phyloP scores from a whole-genome alignment of 768 basidiomycete genomes.

The Suillus hirtellus region DNA sequence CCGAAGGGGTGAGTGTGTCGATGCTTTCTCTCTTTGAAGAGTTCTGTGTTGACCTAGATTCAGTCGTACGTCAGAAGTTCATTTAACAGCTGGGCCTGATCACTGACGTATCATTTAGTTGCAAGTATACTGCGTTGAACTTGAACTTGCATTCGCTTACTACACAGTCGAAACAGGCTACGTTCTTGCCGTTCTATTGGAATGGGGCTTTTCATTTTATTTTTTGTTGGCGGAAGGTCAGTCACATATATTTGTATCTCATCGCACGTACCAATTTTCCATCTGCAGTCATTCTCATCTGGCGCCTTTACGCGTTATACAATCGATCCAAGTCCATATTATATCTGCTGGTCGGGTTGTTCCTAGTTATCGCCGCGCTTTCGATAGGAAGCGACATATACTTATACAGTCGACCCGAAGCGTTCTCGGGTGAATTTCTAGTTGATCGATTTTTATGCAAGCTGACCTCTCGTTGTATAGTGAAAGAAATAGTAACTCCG shows the following conservation, averaged over 20 bases:
- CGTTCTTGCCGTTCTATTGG: not conserved
- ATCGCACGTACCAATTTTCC: not conserved
- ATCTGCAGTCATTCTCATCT: not conserved
- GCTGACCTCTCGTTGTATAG: constrained; percentile 1
- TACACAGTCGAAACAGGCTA: not conserved
- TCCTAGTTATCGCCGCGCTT: not conserved
- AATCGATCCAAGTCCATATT: not conserved
- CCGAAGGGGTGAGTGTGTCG: not conserved
- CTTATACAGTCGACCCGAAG: not conserved
- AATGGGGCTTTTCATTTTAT: not conserved
- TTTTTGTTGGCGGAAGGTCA: not conserved
- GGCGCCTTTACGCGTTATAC: constrained; percentile 1
- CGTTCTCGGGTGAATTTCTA: not conserved
- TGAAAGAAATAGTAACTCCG: constrained; percentile 1
- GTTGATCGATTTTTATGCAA: not conserved
- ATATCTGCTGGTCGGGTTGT: not conserved
- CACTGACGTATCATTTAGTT: not conserved
- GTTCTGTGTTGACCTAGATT: not conserved
- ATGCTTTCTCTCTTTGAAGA: not conserved
- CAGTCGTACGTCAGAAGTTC: constrained; percentile 1
- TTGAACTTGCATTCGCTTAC: not conserved
- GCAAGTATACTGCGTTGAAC: not conserved
- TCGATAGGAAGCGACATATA: not conserved
- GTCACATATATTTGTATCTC: not conserved
- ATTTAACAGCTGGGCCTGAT: not conserved